Conservation (phyloP, 306 rosid species). For the Casuarina equisetifolia region DNA sequence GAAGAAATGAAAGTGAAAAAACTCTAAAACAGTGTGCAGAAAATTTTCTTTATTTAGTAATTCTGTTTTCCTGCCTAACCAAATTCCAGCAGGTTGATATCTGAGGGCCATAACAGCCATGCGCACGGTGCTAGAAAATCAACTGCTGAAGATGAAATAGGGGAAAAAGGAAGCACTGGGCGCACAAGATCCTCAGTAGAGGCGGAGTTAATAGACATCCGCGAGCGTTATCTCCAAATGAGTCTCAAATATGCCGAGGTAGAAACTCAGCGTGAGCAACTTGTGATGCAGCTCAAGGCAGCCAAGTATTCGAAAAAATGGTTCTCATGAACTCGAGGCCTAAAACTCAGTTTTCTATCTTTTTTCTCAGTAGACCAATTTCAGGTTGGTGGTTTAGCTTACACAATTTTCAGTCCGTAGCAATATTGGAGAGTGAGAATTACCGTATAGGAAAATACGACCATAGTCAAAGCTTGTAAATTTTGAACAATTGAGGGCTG, state of each 20-base stretch:
- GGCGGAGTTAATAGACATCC: slow-evolving; percentile 77
- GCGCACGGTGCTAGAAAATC: slow-evolving; percentile 39
- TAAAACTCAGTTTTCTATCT: slow-evolving; percentile 10
- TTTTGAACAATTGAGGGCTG: slow-evolving; percentile 37
- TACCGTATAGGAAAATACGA: slow-evolving; percentile 27
- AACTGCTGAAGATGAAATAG: slow-evolving; percentile 44
- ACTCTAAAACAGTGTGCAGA: neutral
- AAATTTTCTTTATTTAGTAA: neutral
- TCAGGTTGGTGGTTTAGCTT: slow-evolving; percentile 38
- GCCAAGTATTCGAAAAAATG: slow-evolving; percentile 59
- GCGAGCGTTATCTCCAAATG: slow-evolving; percentile 79
- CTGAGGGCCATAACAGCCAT: slow-evolving; percentile 43
- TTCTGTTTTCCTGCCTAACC: neutral
- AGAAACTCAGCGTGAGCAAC: slow-evolving; percentile 89
- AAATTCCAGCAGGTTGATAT: slow-evolving; percentile 43
- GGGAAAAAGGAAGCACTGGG: slow-evolving; percentile 57
- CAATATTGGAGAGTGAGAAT: slow-evolving; percentile 23
- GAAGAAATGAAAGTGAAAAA: neutral
- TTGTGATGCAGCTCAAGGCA: slow-evolving; percentile 79
- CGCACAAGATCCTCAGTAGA: slow-evolving; percentile 67
- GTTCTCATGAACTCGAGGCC: slow-evolving; percentile 44
- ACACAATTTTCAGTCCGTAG: slow-evolving; percentile 30
- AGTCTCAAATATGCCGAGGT: slow-evolving; percentile 95
- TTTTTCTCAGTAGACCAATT: slow-evolving; percentile 29
- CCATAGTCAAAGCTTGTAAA: slow-evolving; percentile 37